Percentiles rank a stretch among this genome's conserved stretches.
These are phyloP conservation scores for Lanmaoa pseudosensibilis DNA, from an alignment of 768 basidiomycete species.

Conservation along the genomic window DNA sequence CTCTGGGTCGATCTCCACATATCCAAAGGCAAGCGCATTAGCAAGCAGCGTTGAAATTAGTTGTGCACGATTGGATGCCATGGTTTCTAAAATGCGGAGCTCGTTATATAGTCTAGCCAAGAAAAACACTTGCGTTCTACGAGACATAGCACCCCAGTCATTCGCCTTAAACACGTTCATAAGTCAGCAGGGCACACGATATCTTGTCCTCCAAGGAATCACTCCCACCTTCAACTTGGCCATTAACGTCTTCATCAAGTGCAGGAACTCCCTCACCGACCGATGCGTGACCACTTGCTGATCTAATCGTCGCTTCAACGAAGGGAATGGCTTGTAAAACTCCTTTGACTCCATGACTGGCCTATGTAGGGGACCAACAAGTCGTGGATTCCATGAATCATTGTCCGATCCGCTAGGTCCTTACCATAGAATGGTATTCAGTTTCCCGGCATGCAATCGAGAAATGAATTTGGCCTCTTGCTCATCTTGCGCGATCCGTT, in stretches of 20 bases:
- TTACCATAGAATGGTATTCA: constrained; percentile 61
- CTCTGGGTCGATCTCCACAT: constrained; percentile 45
- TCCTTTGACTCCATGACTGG: constrained; percentile 62
- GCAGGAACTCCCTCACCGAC: constrained; percentile 54
- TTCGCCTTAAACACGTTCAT: constrained; percentile 42
- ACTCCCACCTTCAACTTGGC: constrained; percentile 59
- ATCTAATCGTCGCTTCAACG: constrained; percentile 48
- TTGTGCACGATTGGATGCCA: constrained; percentile 49
- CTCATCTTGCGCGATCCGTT: constrained; percentile 60
- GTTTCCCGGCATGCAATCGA: constrained; percentile 52
- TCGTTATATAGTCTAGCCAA: not conserved
- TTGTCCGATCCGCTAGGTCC: not conserved
- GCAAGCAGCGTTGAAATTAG: constrained; percentile 43
- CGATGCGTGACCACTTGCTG: constrained; percentile 48
- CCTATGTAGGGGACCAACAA: constrained; percentile 11
- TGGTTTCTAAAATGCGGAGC: constrained; percentile 40
- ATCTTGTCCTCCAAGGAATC: not conserved
- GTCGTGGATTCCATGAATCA: not conserved
- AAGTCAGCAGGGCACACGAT: not conserved
- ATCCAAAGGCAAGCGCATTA: constrained; percentile 49
- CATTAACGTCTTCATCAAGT: constrained; percentile 62
- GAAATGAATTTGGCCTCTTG: constrained; percentile 64
- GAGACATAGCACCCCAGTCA: constrained; percentile 64
- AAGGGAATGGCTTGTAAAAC: constrained; percentile 56
- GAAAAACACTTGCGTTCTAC: constrained; percentile 33